Evolutionary conservation across 352 stramenopile species (phyloP).

Genomic region (Phytophthora tentaculata): DNA sequence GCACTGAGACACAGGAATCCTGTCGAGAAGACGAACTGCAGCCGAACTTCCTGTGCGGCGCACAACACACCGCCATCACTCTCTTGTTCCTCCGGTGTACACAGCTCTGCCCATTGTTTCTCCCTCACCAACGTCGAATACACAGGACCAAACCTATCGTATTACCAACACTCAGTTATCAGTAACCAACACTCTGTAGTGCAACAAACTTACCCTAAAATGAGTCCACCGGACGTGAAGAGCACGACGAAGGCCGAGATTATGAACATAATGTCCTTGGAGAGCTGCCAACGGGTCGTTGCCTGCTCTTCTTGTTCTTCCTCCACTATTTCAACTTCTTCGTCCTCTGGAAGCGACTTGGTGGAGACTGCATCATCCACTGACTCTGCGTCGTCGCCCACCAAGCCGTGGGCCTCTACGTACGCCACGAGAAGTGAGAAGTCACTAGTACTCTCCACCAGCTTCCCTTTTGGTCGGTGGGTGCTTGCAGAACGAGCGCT

Average conservation of each 20-base stretch:
- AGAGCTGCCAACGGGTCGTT: conserved; percentile 31
- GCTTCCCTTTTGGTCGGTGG: conserved; percentile 16
- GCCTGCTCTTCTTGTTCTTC: not conserved
- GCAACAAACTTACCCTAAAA: conserved; percentile 47
- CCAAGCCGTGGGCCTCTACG: conserved; percentile 1
- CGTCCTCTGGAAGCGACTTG: conserved; percentile 17
- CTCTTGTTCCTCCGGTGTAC: conserved; percentile 15
- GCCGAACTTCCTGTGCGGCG: conserved; percentile 65
- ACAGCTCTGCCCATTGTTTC: conserved; percentile 75
- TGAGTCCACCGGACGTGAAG: conserved; percentile 70
- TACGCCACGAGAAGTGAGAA: conserved; percentile 30
- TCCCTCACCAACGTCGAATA: conserved; percentile 75
- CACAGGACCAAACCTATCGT: conserved; percentile 68
- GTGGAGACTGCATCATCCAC: not conserved
- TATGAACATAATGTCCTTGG: conserved; percentile 71
- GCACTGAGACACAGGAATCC: conserved; percentile 81
- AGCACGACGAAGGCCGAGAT: conserved; percentile 66
- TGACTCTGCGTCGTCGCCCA: not conserved
- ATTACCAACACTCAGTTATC: conserved; percentile 2
- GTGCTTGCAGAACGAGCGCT: conserved; percentile 19
- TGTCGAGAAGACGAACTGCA: conserved; percentile 85
- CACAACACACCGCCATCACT: conserved; percentile 34
- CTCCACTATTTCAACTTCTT: conserved; percentile 24
- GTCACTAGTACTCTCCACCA: conserved; percentile 36
- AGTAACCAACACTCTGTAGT: not conserved